Evolutionary conservation across 2,329 filamentous ascomycete species (phyloP).

Genomic region (Claviceps maximensis): DNA sequence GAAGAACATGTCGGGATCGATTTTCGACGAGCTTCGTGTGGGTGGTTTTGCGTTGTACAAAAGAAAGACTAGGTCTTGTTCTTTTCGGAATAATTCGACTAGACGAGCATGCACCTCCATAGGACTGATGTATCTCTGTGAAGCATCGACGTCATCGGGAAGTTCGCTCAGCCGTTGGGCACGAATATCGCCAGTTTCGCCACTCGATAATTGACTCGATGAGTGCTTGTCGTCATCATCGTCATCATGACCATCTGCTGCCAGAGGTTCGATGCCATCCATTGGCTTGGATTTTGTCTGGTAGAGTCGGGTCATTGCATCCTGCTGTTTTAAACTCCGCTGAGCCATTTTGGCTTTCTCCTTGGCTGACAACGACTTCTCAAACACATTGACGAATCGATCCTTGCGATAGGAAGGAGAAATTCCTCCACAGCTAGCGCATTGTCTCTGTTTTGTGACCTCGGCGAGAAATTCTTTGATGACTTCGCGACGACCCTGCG

Average conservation of each 20-base stretch:
- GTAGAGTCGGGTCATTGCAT: constrained; percentile 45
- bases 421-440: constrained; percentile 52
- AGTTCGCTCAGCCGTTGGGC: constrained; percentile 22
- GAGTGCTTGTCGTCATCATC: constrained; percentile 35
- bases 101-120: constrained; percentile 74
- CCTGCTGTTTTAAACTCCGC: constrained; percentile 49
- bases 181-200: constrained; percentile 32
- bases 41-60: constrained; percentile 66
- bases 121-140: constrained; percentile 66
- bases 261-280: constrained; percentile 25
- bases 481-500: constrained; percentile 60
- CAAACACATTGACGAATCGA: constrained; percentile 84
- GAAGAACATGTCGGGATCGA: constrained; percentile 90
- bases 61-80: constrained; percentile 71
- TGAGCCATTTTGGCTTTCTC: constrained; percentile 67
- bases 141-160: constrained; percentile 1
- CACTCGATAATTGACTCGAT: constrained; percentile 15
- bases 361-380: constrained; percentile 62
- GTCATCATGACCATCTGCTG: constrained; percentile 47
- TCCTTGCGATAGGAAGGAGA: constrained; percentile 83
- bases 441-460: constrained; percentile 57
- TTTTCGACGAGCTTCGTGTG: constrained; percentile 39
- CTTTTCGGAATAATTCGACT: constrained; percentile 69
- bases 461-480: constrained; percentile 71
- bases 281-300: constrained; percentile 21